A percentile compares a stretch with the other conserved stretches of the same genome.
Conservation (phyloP, 805 yeast genomes). For the Hanseniaspora thailandica region DNA sequence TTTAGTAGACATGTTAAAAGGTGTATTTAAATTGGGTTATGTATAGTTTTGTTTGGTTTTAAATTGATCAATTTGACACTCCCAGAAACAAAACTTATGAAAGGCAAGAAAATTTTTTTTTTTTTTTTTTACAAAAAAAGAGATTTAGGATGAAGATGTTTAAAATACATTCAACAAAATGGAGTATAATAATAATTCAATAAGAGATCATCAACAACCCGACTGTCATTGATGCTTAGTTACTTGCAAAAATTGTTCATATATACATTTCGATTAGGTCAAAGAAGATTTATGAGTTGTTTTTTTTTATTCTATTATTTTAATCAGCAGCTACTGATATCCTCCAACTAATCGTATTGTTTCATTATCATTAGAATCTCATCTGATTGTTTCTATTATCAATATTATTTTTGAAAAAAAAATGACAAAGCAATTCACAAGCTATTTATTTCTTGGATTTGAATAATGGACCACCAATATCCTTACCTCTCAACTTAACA, state of each 20-base stretch:
- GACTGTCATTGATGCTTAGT: neutral
- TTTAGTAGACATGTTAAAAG: constrained; percentile 34
- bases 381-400: neutral
- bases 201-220: neutral
- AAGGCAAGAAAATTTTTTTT: too few relatives aligned
- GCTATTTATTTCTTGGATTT: constrained; percentile 31
- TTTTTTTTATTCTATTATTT: too few relatives aligned
- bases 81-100: constrained; percentile 10
- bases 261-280: neutral
- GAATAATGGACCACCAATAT: constrained; percentile 76
- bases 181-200: too few relatives aligned
- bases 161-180: neutral
- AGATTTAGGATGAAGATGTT: neutral
- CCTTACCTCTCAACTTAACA: constrained; percentile 89
- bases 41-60: neutral
- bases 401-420: neutral
- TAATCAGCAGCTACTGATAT: too few relatives aligned
- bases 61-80: too few relatives aligned
- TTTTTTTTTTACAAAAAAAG: too few relatives aligned
- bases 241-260: neutral
- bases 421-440: neutral
- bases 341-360: too few relatives aligned
- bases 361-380: neutral
- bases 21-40: constrained; percentile 2
- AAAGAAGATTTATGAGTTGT: too few relatives aligned